phyloP scores from a whole-genome alignment of 345 rosid genomes.

The Syzygium aromaticum region DNA sequence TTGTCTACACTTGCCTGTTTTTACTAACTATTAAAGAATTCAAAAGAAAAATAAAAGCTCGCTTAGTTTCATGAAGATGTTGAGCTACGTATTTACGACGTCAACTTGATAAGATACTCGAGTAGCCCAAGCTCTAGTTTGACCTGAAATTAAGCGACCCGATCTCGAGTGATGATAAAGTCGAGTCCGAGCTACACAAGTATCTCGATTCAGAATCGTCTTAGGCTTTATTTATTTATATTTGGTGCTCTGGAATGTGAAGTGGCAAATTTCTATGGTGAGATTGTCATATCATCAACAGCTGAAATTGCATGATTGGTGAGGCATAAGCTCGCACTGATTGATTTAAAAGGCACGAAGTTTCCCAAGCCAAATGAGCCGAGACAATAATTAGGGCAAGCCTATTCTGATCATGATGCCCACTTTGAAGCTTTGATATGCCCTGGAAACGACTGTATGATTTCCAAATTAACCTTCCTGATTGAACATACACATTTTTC shows the following conservation, averaged over 20 bases:
- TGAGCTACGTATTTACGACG: not conserved
- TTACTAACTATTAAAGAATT: no score
- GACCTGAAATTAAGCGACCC: not conserved
- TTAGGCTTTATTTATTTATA: not conserved
- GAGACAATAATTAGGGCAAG: not conserved
- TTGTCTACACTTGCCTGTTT: no score
- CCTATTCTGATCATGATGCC: not conserved
- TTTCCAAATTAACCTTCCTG: not conserved
- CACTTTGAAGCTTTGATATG: not conserved
- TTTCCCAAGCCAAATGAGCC: not conserved
- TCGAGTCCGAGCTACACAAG: not conserved
- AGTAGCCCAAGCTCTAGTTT: not conserved
- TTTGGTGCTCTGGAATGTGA: not conserved
- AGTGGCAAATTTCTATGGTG: not conserved
- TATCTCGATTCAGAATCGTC: not conserved
- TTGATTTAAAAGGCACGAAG: not conserved
- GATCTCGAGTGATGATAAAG: not conserved
- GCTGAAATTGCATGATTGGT: not conserved
- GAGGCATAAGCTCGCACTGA: not conserved
- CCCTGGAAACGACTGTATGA: not conserved
- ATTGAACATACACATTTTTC: rapidly evolving
- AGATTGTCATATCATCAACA: not conserved
- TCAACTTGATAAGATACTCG: not conserved
- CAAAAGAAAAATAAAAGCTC: no score
- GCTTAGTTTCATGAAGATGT: no score